Evolutionary conservation across 2,329 filamentous ascomycete genomes (phyloP).

Genomic region (Phoma sp.): DNA sequence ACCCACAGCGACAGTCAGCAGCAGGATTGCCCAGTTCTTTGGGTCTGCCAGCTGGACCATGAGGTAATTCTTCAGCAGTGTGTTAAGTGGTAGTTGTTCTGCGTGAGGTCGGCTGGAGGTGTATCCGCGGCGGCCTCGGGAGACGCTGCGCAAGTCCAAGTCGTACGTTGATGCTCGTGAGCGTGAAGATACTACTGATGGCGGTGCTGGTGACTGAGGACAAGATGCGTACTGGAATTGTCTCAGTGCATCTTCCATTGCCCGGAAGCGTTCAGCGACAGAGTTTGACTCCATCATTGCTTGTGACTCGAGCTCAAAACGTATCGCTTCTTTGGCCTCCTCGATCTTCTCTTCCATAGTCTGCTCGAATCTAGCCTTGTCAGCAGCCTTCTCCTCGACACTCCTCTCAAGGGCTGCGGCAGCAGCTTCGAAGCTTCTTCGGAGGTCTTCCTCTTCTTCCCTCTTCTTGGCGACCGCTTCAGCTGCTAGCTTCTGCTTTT

Average conservation of each 20-base stretch:
- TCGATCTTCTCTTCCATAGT: conserved; percentile 38
- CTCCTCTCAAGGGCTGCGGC: conserved; percentile 35
- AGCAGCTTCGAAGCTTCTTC: conserved; percentile 38
- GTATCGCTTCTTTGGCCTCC: conserved; percentile 43
- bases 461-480: conserved; percentile 35
- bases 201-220: conserved; percentile 17
- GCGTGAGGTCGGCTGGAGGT: conserved; percentile 21
- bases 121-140: conserved; percentile 19
- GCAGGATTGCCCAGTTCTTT: conserved; percentile 60
- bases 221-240: conserved; percentile 23
- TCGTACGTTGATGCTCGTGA: conserved; percentile 9
- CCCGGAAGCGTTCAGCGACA: conserved; percentile 40
- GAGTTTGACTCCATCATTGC: conserved; percentile 36
- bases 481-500: conserved; percentile 36
- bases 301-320: conserved; percentile 41
- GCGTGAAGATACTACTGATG: conserved; percentile 5
- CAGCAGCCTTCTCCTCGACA: conserved; percentile 36
- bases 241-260: conserved; percentile 38
- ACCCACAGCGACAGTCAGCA: conserved; percentile 55
- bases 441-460: conserved; percentile 35
- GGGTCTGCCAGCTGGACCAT: conserved; percentile 60
- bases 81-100: conserved; percentile 59
- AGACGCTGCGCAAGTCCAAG: conserved; percentile 15
- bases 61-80: conserved; percentile 62
- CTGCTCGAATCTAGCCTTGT: conserved; percentile 39